Percentiles rank a stretch among this genome's conserved stretches.
Conservation (phyloP, 768 basidiomycete genomes). For the Tylopilus rubrobrunneus region DNA sequence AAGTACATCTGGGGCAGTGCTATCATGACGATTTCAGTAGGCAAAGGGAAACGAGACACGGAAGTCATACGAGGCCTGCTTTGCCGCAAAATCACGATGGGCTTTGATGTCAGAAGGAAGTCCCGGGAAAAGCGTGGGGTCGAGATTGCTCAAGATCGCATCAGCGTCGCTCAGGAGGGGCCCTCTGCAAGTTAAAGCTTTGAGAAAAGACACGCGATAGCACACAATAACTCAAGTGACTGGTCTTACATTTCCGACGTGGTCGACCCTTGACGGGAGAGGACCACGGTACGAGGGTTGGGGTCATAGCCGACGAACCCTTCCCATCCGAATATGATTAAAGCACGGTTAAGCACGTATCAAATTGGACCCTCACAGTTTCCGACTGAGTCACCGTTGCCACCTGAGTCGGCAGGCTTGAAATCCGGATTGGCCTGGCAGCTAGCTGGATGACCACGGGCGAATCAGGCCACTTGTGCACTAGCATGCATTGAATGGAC, state of each 20-base stretch:
- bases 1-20: conserved; percentile 33
- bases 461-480: neutral
- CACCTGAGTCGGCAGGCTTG: conserved; percentile 44
- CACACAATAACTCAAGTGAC: too few relatives aligned
- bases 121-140: conserved; percentile 46
- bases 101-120: conserved; percentile 37
- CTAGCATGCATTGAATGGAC: conserved; percentile 9
- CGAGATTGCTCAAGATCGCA: too few relatives aligned
- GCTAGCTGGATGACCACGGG: conserved; percentile 29
- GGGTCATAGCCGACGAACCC: conserved; percentile 47
- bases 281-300: conserved; percentile 32
- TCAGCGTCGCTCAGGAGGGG: neutral
- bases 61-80: conserved; percentile 39
- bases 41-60: neutral
- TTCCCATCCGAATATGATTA: too few relatives aligned
- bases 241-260: conserved; percentile 25
- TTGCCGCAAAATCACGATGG: conserved; percentile 45
- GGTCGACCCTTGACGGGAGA: conserved; percentile 31
- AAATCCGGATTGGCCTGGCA: conserved; percentile 47
- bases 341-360: too few relatives aligned
- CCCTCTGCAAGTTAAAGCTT: too few relatives aligned
- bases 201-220: too few relatives aligned
- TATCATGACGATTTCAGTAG: conserved; percentile 7
- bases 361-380: conserved; percentile 33
- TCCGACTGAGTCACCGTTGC: conserved; percentile 33